A percentile compares a stretch with the other conserved stretches of the same genome.
phyloP scores from a whole-genome alignment of 1,284 basidiomycete genomes.

The Phlebopus sp. region DNA sequence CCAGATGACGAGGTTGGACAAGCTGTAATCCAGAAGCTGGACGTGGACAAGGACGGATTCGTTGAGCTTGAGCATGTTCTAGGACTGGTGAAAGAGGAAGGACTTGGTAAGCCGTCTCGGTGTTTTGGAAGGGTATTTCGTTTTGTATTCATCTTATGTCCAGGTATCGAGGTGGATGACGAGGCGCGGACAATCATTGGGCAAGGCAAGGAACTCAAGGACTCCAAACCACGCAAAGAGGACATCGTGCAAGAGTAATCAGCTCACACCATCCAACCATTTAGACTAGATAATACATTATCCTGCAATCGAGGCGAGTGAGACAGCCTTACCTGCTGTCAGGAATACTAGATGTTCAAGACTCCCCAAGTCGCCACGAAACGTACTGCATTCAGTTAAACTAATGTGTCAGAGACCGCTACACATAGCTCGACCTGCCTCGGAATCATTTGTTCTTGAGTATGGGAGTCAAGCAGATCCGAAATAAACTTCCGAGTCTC shows the following conservation, averaged over 20 bases:
- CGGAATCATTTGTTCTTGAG: too few relatives aligned
- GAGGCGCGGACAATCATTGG: conserved; percentile 72
- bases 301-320: background rate
- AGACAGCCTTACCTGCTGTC: background rate
- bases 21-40: conserved; percentile 88
- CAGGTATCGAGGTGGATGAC: conserved; percentile 69
- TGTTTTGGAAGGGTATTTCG: conserved; percentile 1
- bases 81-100: conserved; percentile 76
- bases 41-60: conserved; percentile 94
- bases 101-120: conserved; percentile 51
- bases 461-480: too few relatives aligned
- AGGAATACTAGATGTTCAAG: too few relatives aligned
- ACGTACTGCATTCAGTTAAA: too few relatives aligned
- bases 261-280: background rate
- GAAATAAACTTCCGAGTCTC: too few relatives aligned
- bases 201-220: conserved; percentile 71
- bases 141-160: conserved; percentile 8
- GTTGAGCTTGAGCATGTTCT: conserved; percentile 86
- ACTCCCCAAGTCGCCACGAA: too few relatives aligned
- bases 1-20: conserved; percentile 91
- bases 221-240: conserved; percentile 78
- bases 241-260: conserved; percentile 77
- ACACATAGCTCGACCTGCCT: too few relatives aligned
- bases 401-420: too few relatives aligned
- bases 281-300: conserved; percentile 17